phyloP scores from a whole-genome alignment of 2,329 filamentous ascomycete genomes.

The Talaromyces sp. region DNA sequence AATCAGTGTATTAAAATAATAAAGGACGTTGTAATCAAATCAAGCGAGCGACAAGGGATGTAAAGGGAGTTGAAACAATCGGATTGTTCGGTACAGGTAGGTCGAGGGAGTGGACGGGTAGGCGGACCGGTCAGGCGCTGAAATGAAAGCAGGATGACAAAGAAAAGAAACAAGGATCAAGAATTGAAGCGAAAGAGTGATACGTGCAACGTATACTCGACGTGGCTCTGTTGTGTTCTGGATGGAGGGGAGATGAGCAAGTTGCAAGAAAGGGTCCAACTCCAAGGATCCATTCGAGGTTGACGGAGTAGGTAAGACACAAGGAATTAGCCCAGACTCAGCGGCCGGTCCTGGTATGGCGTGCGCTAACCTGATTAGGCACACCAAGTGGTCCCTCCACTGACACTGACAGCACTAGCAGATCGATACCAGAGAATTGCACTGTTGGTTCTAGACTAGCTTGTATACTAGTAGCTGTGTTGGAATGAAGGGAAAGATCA shows the following conservation, averaged over 20 bases:
- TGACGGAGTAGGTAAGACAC: background rate
- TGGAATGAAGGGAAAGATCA: too few species aligned
- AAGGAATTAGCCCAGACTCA: background rate
- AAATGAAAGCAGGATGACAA: background rate
- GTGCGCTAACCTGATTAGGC: too few species aligned
- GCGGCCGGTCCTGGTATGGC: too few species aligned
- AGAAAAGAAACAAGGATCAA: background rate
- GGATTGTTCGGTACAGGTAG: background rate
- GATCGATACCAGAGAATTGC: too few species aligned
- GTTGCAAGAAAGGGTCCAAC: too few species aligned
- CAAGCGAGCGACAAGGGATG: slow-evolving; percentile 3
- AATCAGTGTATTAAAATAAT: background rate
- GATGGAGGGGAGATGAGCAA: background rate
- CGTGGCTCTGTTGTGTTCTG: background rate
- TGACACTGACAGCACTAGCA: too few species aligned
- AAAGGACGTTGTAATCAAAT: background rate
- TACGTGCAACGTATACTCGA: slow-evolving; percentile 1
- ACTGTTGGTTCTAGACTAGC: too few species aligned
- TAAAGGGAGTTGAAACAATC: background rate
- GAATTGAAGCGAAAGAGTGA: background rate
- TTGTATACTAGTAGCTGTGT: too few species aligned
- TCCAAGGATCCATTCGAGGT: too few species aligned
- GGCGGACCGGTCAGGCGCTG: background rate
- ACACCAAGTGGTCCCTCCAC: too few species aligned
- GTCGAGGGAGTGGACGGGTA: background rate